Evolutionary conservation across 495 filamentous ascomycete genomes (phyloP), one percentile per base, ranked within the genome.

Genomic region (Bacidia rubella): DNA sequence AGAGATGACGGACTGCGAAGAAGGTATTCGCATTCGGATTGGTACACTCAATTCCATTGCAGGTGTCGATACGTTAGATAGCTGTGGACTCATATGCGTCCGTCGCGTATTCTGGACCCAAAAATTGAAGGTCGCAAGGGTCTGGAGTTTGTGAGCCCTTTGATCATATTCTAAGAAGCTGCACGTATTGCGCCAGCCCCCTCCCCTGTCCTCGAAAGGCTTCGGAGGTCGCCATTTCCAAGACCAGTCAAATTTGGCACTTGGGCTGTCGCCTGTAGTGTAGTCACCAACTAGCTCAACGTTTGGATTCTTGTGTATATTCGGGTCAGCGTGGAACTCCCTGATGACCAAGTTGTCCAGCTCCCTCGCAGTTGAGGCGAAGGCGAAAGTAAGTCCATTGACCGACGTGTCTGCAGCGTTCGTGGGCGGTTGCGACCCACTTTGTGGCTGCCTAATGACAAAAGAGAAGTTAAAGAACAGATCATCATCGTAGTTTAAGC

Each of bases 141-240:
- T 90, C 53, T 90, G 79, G 48, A 98, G 65, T 41, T 85, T 80
- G 66, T 98, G 92, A 17, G 88, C 86, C 54, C 89, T 79, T 62
- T 90, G 86, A 59, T 98, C 88, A 66, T 98, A 98, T 65, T 97
- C 92, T 59, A 95, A 78, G 63, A 98, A 92, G 60, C 88, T 95
- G 74, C 92, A 97, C 61, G 80, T 83, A 59, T 90, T 97, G 60
- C 86, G 85, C 92, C 92, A 97, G 22, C 92, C 92, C 38, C 86
- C 87, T 40, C 83, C 88, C 57, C 80, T 81, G 61, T 96, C 92
- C 60, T 96, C 92, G 26, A 65, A 67, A 21, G 70, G 43, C 70
- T 87, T 95, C 15, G 92, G 92, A 12, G 92, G 88, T 58, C 85
- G 86, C 92, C 92, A 98, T 71, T 78, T 87, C 92, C 92, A 98